These are phyloP conservation scores for Diaporthe citrichinensis DNA, from an alignment of 2,329 filamentous ascomycete species.

Conservation along the genomic window DNA sequence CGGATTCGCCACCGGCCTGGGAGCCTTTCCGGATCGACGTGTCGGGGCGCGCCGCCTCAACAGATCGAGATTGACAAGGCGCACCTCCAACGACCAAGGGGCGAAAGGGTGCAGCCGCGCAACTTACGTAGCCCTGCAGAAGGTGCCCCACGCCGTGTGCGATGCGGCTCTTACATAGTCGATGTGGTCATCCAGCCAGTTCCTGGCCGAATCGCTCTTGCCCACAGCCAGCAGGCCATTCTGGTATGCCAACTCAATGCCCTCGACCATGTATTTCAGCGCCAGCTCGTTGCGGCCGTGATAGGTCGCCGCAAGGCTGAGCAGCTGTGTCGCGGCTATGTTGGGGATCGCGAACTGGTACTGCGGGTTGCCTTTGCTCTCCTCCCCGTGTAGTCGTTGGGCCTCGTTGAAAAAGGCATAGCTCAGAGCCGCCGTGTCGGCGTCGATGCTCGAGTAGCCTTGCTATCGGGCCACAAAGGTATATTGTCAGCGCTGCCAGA, in stretches of 20 bases:
- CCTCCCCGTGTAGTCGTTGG: constrained; percentile 29
- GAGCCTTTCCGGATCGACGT: background rate
- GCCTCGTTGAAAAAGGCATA: constrained; percentile 38
- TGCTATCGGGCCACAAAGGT: constrained; percentile 9
- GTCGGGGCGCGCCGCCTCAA: background rate
- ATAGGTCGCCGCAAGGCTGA: constrained; percentile 30
- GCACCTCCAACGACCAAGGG: too few relatives aligned
- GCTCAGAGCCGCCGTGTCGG: constrained; percentile 29
- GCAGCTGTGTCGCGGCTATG: constrained; percentile 38
- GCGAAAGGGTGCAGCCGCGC: too few relatives aligned
- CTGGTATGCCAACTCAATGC: constrained; percentile 32
- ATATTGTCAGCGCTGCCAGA: background rate
- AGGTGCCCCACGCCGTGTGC: constrained; percentile 40
- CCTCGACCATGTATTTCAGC: constrained; percentile 28
- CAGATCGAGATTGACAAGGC: background rate
- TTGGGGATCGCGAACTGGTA: constrained; percentile 36
- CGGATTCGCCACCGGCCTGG: background rate
- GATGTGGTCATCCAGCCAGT: constrained; percentile 39
- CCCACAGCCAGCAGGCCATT: constrained; percentile 37
- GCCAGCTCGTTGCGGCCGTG: constrained; percentile 35
- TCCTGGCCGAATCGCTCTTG: constrained; percentile 20
- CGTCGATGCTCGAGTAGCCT: constrained; percentile 36
- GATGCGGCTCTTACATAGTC: constrained; percentile 37
- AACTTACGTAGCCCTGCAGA: constrained; percentile 39
- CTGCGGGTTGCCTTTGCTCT: constrained; percentile 26